These are phyloP conservation scores for Tetrapisispora iriomotensis DNA, from an alignment of 805 yeast genomes.

Conservation along the genomic window DNA sequence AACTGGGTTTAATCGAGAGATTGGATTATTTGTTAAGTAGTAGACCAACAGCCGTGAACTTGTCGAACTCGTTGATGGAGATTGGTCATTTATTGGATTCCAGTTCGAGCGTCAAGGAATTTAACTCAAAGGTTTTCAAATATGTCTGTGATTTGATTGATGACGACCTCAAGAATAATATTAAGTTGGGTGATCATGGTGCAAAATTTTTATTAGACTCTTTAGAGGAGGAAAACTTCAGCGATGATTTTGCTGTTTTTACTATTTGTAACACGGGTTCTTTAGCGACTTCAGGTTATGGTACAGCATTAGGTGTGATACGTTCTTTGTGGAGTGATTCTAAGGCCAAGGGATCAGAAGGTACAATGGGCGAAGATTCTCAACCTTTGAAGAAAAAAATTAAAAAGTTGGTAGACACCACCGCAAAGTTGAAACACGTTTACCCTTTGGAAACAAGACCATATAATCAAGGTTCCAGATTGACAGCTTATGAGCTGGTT, in stretches of 20 bases:
- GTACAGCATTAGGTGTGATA: slow-evolving; percentile 90
- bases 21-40: slow-evolving; percentile 63
- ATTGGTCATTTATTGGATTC: slow-evolving; percentile 26
- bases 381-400: slow-evolving; percentile 14
- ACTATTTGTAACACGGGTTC: slow-evolving; percentile 97
- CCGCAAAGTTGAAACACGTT: slow-evolving; percentile 53
- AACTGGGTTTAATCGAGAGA: slow-evolving; percentile 33
- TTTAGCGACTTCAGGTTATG: slow-evolving; percentile 93
- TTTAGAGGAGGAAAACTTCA: slow-evolving; percentile 38
- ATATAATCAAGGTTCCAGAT: slow-evolving; percentile 89
- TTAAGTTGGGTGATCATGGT: slow-evolving; percentile 72
- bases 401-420: slow-evolving; percentile 15
- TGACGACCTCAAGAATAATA: slow-evolving; percentile 72
- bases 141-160: slow-evolving; percentile 52
- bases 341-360: slow-evolving; percentile 15
- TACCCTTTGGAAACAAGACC: slow-evolving; percentile 94
- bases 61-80: slow-evolving; percentile 55
- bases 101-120: slow-evolving; percentile 18
- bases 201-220: slow-evolving; percentile 48
- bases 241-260: slow-evolving; percentile 66
- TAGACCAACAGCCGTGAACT: slow-evolving; percentile 93
- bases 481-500: slow-evolving; percentile 84
- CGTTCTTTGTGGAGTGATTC: slow-evolving; percentile 54
- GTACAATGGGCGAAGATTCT: neutral
- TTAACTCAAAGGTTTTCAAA: slow-evolving; percentile 28